Evolutionary conservation across 2,329 filamentous ascomycete species (phyloP).

Genomic region (Epichloe coenophiala): DNA sequence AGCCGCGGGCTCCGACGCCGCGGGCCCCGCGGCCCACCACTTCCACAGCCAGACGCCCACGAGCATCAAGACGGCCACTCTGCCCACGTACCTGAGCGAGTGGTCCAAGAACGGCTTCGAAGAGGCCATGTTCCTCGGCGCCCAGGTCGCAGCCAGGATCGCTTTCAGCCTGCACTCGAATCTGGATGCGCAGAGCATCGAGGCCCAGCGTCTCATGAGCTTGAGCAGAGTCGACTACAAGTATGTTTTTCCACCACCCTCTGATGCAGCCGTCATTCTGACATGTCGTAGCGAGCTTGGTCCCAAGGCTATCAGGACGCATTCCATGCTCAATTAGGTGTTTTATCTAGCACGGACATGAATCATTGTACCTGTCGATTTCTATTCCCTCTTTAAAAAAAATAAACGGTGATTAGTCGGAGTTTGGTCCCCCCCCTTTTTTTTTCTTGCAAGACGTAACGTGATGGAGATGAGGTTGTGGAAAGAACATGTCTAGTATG

Average conservation of each 20-base stretch:
- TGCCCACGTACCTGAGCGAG: slow-evolving; percentile 78
- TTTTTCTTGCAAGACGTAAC: too few relatives aligned
- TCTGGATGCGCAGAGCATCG: slow-evolving; percentile 35
- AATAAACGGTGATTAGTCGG: not conserved
- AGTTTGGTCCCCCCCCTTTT: not conserved
- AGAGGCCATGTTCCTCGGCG: slow-evolving; percentile 75
- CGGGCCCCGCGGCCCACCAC: slow-evolving; percentile 29
- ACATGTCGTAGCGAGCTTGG: slow-evolving; percentile 31
- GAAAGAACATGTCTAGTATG: too few relatives aligned
- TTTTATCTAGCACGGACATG: too few relatives aligned
- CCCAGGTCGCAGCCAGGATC: slow-evolving; percentile 63
- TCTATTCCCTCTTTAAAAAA: not conserved
- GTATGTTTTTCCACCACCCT: slow-evolving; percentile 25
- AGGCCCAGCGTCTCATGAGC: slow-evolving; percentile 42
- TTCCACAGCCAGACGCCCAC: slow-evolving; percentile 64
- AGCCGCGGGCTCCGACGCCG: slow-evolving; percentile 26
- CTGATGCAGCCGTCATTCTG: too few relatives aligned
- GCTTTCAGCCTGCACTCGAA: slow-evolving; percentile 45
- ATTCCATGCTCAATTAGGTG: slow-evolving; percentile 37
- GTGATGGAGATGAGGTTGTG: too few relatives aligned
- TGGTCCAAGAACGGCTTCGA: slow-evolving; percentile 75
- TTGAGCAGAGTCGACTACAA: slow-evolving; percentile 47
- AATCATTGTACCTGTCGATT: too few relatives aligned
- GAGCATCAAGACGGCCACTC: slow-evolving; percentile 62
- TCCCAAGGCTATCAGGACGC: slow-evolving; percentile 38